Evolutionary conservation across 192 early-diverging fungal species (phyloP), one percentile per base, ranked within the genome.

Genomic region (Gamsiella multidivaricata): DNA sequence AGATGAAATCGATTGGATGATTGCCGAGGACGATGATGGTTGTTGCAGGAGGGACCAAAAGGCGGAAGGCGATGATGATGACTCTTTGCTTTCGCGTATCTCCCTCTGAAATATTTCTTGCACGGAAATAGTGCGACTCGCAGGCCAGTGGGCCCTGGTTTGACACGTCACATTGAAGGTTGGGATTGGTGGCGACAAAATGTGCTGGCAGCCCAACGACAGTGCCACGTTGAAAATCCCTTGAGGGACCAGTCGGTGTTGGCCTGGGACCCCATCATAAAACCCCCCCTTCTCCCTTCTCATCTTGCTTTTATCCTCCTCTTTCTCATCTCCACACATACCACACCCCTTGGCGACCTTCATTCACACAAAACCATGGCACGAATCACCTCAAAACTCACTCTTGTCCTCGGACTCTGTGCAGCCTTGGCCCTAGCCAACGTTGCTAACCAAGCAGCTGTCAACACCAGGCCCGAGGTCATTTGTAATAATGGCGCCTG

Each of bases 401-500:
- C 74, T 11, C 60, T 78, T 17, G 60, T 78, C 39, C 59, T 78
- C 47, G 74, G 74, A 1, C 74, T 78, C 6, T 78, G 74, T 26
- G 65, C 54, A 43, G 74, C 65, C 3, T 3, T 78, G 20, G 66
- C 74, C 20, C 52, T 78, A 25, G 61, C 74, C 31, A 78, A 55
- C 1, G 55, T 42, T 26, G 74, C 65, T 23, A 32, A 57, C 46
- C 41, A 59, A 10, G 63, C 70, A 20, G 70, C 57, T 5, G 61
- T 53, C n/a, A 61, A 64, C 47, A 45, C 54, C 18, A 25, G 61
- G 39, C 49, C 74, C 17, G 37, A 42, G 14, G 49, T 76, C 18
- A 80, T 68, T n/a, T 79, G 83, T 63, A 33, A 45, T 37, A 52
- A 79, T 18, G 84, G 82, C 17, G 9, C 68, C 18, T 92, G 91